Evolutionary conservation across 805 yeast species (phyloP).

Genomic region (Cyberlindnera veronae): DNA sequence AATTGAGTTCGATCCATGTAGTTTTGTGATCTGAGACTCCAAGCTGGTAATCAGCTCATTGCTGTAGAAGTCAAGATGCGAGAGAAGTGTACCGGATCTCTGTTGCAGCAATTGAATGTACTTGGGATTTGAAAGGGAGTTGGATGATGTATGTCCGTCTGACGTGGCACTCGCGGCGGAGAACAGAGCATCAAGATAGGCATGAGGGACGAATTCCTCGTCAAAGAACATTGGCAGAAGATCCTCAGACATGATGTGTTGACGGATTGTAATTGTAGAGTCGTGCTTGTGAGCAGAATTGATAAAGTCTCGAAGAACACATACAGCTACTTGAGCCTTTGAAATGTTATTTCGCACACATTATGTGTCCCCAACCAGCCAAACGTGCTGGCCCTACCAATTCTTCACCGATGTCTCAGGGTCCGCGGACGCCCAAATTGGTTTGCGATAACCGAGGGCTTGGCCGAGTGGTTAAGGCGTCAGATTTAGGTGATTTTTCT

Average conservation of each 20-base stretch:
- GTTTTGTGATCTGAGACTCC: conserved; percentile 43
- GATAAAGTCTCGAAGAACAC: no score
- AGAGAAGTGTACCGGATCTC: conserved; percentile 47
- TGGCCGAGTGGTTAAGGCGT: conserved; percentile 46
- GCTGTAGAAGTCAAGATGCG: conserved; percentile 61
- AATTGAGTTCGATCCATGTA: conserved; percentile 50
- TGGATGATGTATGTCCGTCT: conserved; percentile 18
- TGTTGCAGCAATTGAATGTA: conserved; percentile 40
- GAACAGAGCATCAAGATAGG: conserved; percentile 61
- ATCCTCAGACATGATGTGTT: conserved; percentile 30
- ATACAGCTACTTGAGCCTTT: no score
- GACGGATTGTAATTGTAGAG: no score
- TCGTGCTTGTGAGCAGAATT: no score
- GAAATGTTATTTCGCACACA: no score
- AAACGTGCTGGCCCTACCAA: no score
- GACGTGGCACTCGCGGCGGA: conserved; percentile 14
- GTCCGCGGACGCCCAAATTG: not conserved
- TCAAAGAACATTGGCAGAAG: conserved; percentile 67
- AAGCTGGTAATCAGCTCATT: conserved; percentile 54
- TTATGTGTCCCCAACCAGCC: not conserved
- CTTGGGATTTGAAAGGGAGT: conserved; percentile 26
- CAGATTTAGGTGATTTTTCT: conserved; percentile 33
- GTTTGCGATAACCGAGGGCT: conserved; percentile 28
- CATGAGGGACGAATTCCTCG: conserved; percentile 59
- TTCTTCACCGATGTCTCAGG: not conserved